Base-by-base conservation (phyloP, 805 yeast genomes). In the Myxozyma lipomycoides region DNA sequence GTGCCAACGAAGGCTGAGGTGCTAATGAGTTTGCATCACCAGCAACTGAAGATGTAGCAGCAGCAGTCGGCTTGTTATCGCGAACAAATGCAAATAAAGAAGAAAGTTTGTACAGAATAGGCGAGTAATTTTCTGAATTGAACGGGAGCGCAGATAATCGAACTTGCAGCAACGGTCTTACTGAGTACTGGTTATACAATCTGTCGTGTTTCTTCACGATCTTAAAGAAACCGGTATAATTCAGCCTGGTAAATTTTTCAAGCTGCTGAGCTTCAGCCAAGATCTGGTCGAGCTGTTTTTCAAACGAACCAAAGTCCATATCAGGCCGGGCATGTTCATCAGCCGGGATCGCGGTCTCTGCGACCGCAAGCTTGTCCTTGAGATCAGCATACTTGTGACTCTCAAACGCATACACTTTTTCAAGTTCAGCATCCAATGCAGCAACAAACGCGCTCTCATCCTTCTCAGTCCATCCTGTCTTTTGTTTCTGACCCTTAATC, bases 131-230 rank as follows among this genome's bases (percentile, higher is more conserved):
- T 71, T 91, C 98, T 18, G 89, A 79, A 68, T 91, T 93, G 76
- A 90, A 85, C 1, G 98, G 98, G 62, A 91, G 74, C 44, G 82
- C 83, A 64, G 83, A 84, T 69, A 93, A 75, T 62, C 98, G 78
- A 25, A 91, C 96, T 59, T 87, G 86, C 61, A 93, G 73, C 61
- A 93, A 71, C 0, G 98, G 95, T 66, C 81, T 84, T 22, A 91
- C 97, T n/a, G 93, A 84, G 68, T 84, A 93, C 58, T 80, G 76
- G 28, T 89, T 78, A 69, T 90, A 97, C 58, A 91, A 68, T 46
- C 96, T 80, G 70, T 93, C 98, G 65, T 93, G 98, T 70, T 91
- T 91, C 72, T 91, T 90, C 58, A 90, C 97, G 61, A 93, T 87
- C 67, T 93, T 93, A 62, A 82, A 78, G 71, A 93, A 91, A 1